Evolutionary conservation across 2,329 filamentous ascomycete genomes (phyloP), one percentile per base, ranked within the genome.

Genomic region (Aspergillus glaucus): DNA sequence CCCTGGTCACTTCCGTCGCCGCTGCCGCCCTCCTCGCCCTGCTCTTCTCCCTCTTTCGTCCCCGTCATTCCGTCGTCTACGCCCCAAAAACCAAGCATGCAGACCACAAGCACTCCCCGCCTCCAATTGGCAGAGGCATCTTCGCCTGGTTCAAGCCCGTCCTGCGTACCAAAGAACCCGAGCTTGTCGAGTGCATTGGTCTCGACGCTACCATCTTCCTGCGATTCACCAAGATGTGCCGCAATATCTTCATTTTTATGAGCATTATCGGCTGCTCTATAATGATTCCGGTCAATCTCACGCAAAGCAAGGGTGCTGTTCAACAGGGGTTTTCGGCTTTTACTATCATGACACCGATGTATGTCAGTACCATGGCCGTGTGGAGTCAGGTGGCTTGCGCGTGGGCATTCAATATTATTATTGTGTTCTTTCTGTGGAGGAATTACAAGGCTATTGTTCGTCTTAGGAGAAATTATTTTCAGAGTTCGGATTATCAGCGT

Each of bases 41-140:
- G 50, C 72, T 84, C 55, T 98, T 97, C 77, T 95, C 89, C 54
- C 75, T 96, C 60, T 77, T 97, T 48, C 87, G 93, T 52, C 93
- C 93, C 4, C 90, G 91, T 69, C 92, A 97, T 69, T 86, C 85
- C 48, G 81, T 92, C 58, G 88, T 98, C 43, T 98, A 98, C 71
- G 91, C 93, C 3, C 93, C 93, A 37, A 92, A 94, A 66, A 77
- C 94, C 44, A 95, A 95, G 67, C 86, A 96, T 75, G 87, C 89
- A 65, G 92, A 97, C 67, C 84, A 89, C 58, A 89, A 86, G 69
- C 90, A 95, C 73, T 82, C 87, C 8, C 93, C 92, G 15, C 93
- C 93, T 10, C 83, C 87, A 1, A 79, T 97, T 60, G 88, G 87
- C 48, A 94, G 86, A 63, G 86, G 88, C n/a, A 74, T 92, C 8